Base-by-base conservation (phyloP, 805 yeast species). In the Saccharomycopsis sp. region DNA sequence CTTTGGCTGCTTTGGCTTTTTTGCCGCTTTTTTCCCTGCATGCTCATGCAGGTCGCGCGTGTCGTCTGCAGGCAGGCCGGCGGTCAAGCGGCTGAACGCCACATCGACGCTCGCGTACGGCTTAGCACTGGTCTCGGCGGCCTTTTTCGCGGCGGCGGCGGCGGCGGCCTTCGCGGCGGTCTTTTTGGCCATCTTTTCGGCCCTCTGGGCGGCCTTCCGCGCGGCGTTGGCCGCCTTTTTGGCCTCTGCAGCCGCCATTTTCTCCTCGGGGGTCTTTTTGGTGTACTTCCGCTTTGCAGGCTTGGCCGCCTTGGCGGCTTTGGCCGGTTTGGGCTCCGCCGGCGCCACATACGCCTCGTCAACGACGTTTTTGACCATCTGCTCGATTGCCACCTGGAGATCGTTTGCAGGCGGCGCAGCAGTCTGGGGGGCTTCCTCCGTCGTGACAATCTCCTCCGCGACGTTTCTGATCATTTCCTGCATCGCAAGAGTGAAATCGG, bases 281-380 rank as follows among this genome's bases (percentile, higher is more conserved):
- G 48, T 44, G 21, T 44, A 44, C 21, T 44, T 44, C 16, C 48
- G 8, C 48, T 44, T 44, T 7, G 48, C 5, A n/a, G 48, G 18
- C 21, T 44, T 44, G 4, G 48, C 18, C 18, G 48, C 7, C 18
- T 44, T 18, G 7, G 7, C 48, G 8, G 7, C 16, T 44, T 44
- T 44, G 18, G 21, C 16, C 7, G 48, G 4, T 12, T 44, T n/a
- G 4, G 7, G 18, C 16, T 4, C 48, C 21, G 48, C 8, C 8
- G 48, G 48, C 4, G 48, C 21, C 18, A 44, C 56, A 53, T 53
- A 59, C 40, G 51, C 55, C 34, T 58, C 61, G 44, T 56, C 63
- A 34, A 60, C 61, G 7, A 60, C 63, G 52, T 58, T 57, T 23
- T 55, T 60, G 15, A 57, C 63, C 53, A 60, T 58, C 46, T 60